Conservation (phyloP, 83 land plant genomes). For the Diphasiastrum complanatum region DNA sequence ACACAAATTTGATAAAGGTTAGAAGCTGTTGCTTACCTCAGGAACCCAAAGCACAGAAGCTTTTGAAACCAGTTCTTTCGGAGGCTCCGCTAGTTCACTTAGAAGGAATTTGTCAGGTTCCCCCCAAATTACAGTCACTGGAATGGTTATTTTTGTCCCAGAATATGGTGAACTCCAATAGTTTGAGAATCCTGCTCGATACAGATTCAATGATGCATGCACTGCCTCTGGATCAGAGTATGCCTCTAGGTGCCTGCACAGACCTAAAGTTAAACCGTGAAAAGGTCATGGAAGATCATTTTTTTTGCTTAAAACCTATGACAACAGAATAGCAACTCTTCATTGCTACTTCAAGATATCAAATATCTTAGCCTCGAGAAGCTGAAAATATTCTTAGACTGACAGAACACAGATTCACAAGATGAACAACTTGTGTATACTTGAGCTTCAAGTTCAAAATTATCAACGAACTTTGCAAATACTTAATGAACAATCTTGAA, state of each 20-base stretch:
- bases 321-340: too few relatives aligned
- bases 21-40: not conserved
- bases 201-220: not conserved
- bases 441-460: too few relatives aligned
- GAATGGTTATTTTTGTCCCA: not conserved
- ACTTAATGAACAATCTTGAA: too few relatives aligned
- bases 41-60: conserved; percentile 1
- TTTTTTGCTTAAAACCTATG: not conserved
- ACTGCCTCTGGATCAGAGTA: conserved; percentile 10
- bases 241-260: conserved; percentile 7
- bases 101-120: conserved; percentile 1
- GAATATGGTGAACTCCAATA: not conserved
- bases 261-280: not conserved
- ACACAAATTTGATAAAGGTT: not conserved
- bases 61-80: conserved; percentile 6
- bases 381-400: too few relatives aligned
- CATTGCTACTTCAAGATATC: too few relatives aligned
- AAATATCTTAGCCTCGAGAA: too few relatives aligned
- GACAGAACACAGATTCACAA: too few relatives aligned
- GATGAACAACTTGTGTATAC: too few relatives aligned
- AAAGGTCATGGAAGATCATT: not conserved
- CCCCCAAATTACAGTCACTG: conserved; percentile 13
- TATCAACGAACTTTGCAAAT: too few relatives aligned
- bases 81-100: conserved; percentile 1
- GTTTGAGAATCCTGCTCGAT: conserved; percentile 10